Conservation (phyloP, 208 protist genomes). For the Trypanosoma caninum region DNA sequence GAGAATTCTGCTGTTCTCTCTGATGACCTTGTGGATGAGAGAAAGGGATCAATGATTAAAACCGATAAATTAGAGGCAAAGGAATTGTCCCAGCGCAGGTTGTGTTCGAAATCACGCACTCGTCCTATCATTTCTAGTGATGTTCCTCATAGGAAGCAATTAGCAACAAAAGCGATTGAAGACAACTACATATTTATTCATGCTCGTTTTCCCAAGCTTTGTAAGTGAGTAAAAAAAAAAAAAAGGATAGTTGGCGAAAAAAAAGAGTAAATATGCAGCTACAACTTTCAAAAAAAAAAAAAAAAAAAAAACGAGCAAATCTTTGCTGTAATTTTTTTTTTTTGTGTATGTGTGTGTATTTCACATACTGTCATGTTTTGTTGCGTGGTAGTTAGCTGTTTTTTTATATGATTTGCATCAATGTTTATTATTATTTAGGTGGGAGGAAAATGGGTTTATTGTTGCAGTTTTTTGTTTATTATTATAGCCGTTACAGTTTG, state of each 20-base stretch:
- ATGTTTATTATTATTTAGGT: neutral
- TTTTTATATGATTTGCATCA: neutral
- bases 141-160: conserved; percentile 48
- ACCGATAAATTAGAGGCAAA: neutral
- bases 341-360: neutral
- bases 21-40: neutral
- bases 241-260: neutral
- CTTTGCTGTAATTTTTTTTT: neutral
- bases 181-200: conserved; percentile 67
- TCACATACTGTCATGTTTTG: no score
- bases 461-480: no score
- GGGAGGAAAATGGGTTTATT: no score
- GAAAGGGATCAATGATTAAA: neutral
- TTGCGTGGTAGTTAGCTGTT: neutral
- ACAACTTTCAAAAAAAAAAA: neutral
- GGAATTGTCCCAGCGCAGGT: neutral
- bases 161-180: conserved; percentile 68
- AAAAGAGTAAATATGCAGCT: neutral
- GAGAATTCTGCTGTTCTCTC: neutral
- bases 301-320: neutral
- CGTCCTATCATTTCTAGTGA: conserved; percentile 32
- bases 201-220: conserved; percentile 1
- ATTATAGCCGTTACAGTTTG: no score
- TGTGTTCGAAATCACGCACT: conserved; percentile 8
- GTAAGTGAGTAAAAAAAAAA: neutral